phyloP scores from a whole-genome alignment of 768 basidiomycete species.

The Nidularia pulvinata region DNA sequence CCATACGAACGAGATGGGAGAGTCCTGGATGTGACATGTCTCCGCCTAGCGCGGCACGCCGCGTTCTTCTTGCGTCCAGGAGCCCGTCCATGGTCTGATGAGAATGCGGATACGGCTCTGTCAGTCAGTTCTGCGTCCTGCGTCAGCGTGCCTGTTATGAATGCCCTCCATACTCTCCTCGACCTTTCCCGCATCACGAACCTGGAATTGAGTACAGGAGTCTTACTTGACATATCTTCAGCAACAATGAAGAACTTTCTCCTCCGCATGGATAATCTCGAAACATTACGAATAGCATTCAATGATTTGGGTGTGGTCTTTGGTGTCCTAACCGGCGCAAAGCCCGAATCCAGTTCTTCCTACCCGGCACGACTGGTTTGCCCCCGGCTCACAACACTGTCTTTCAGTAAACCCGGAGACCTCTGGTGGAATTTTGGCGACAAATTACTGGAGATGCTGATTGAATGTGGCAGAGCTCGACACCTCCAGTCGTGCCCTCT shows the following conservation, averaged over 20 bases:
- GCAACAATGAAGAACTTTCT: slow-evolving; percentile 15
- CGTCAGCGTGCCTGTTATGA: slow-evolving; percentile 10
- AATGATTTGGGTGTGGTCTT: slow-evolving; percentile 24
- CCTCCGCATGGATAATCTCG: slow-evolving; percentile 11
- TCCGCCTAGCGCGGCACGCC: slow-evolving; percentile 20
- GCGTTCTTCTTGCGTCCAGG: slow-evolving; percentile 13
- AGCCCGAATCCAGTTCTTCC: not conserved
- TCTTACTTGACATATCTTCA: slow-evolving; percentile 18
- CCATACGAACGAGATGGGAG: slow-evolving; percentile 7
- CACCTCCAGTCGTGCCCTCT: no score
- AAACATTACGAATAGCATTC: slow-evolving; percentile 22
- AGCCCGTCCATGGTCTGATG: slow-evolving; percentile 16
- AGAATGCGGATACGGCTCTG: slow-evolving; percentile 4
- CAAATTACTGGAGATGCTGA: no score
- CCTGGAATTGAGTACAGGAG: slow-evolving; percentile 26
- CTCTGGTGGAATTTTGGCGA: not conserved
- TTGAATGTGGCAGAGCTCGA: no score
- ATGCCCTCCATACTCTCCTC: slow-evolving; percentile 13
- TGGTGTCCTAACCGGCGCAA: slow-evolving; percentile 10
- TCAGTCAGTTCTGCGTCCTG: slow-evolving; percentile 22
- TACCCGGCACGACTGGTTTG: not conserved
- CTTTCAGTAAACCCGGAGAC: not conserved
- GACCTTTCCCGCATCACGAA: slow-evolving; percentile 19
- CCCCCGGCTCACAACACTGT: not conserved
- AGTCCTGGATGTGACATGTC: not conserved